phyloP scores from a whole-genome alignment of 1,284 basidiomycete species.

The Pseudozyma flocculosa region DNA sequence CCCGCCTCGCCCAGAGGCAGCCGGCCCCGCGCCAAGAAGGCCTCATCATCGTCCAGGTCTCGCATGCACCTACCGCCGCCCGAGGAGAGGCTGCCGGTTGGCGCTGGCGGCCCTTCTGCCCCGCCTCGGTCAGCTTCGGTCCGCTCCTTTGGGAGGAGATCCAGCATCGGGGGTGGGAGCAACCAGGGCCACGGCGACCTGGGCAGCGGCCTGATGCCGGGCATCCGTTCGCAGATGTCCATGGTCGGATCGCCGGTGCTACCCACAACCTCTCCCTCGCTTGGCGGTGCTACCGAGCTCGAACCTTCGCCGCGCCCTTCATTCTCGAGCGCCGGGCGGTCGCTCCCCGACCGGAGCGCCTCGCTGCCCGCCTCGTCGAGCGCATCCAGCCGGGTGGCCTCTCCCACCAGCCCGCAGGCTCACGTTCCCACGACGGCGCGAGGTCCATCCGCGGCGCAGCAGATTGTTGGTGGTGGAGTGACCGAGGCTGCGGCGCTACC shows the following conservation, averaged over 20 bases:
- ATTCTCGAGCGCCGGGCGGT: constrained; percentile 10
- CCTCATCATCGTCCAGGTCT: neutral
- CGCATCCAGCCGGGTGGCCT: neutral
- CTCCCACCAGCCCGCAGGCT: constrained; percentile 1
- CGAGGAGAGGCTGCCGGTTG: constrained; percentile 23
- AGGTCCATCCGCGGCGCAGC: too few relatives aligned
- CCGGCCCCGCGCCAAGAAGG: neutral
- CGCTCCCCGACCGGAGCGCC: constrained; percentile 18
- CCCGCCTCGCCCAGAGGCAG: neutral
- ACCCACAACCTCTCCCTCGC: constrained; percentile 17
- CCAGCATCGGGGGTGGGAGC: constrained; percentile 3
- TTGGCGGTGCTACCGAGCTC: constrained; percentile 32
- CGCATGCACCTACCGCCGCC: constrained; percentile 7
- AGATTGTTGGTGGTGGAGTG: too few relatives aligned
- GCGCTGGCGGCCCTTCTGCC: constrained; percentile 20
- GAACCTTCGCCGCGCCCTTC: constrained; percentile 23
- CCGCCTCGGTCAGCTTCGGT: constrained; percentile 30
- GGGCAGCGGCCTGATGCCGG: constrained; percentile 13
- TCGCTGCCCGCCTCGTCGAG: constrained; percentile 18
- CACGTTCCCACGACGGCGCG: too few relatives aligned
- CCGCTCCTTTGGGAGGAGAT: constrained; percentile 20
- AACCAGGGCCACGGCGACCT: constrained; percentile 22
- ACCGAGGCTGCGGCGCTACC: neutral
- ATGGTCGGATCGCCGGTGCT: neutral
- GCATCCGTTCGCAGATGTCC: neutral